Conservation (phyloP, 2,329 filamentous ascomycete genomes). For the Alternaria novae-zelandiae region DNA sequence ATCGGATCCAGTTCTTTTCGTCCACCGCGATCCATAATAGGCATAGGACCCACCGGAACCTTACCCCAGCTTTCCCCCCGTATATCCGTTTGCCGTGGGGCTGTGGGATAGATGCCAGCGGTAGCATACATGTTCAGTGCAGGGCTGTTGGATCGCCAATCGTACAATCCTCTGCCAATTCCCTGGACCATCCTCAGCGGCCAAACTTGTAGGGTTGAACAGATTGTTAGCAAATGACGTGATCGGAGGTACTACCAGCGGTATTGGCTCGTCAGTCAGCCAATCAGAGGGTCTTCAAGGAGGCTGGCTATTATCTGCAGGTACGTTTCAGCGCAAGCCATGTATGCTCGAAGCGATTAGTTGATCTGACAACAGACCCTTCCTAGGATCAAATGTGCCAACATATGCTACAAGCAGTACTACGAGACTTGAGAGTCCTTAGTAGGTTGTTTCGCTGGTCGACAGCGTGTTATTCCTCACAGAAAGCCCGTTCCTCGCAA, state of each 20-base stretch:
- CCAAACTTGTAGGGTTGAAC: background rate
- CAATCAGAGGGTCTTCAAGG: background rate
- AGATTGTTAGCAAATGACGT: background rate
- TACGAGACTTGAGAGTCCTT: background rate
- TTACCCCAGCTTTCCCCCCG: slow-evolving; percentile 2
- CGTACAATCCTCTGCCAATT: background rate
- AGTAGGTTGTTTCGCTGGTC: background rate
- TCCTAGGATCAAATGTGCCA: background rate
- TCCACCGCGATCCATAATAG: background rate
- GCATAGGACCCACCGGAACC: slow-evolving; percentile 10
- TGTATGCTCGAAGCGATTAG: background rate
- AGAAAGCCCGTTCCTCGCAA: background rate
- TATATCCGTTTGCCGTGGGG: background rate
- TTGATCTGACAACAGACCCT: background rate
- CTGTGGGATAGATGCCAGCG: background rate
- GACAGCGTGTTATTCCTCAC: background rate
- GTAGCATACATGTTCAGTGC: slow-evolving; percentile 5
- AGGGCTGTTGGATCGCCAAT: background rate
- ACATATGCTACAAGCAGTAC: background rate
- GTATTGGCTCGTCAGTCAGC: background rate
- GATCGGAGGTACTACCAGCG: background rate
- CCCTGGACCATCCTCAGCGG: background rate
- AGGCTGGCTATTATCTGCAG: background rate
- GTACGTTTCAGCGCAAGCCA: background rate
- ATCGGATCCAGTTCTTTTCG: background rate